Percentiles rank a stretch among this genome's conserved stretches.
Conservation (phyloP, 2,329 filamentous ascomycete species). For the Hyphodiscus sp. region DNA sequence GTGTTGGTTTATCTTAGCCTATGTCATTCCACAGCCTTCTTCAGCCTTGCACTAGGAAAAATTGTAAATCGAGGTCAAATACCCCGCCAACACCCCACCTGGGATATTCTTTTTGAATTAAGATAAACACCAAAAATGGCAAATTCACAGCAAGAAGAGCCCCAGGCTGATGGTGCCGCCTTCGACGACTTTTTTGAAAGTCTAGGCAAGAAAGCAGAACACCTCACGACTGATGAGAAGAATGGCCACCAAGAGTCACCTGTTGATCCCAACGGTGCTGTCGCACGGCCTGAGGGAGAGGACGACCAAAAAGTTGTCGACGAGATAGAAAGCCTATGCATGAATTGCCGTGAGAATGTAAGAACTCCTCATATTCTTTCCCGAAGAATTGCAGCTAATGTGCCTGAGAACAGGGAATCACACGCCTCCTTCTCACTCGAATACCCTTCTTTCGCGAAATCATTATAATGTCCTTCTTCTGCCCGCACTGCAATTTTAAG, state of each 20-base stretch:
- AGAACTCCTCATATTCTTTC: constrained; percentile 14
- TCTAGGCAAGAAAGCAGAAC: constrained; percentile 55
- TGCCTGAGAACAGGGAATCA: constrained; percentile 57
- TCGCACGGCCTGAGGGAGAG: constrained; percentile 18
- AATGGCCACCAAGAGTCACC: constrained; percentile 29
- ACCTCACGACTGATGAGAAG: constrained; percentile 35
- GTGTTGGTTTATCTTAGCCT: no score
- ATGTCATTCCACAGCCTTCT: not conserved
- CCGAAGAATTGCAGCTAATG: not conserved
- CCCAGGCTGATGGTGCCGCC: constrained; percentile 34
- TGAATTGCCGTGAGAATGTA: constrained; percentile 79
- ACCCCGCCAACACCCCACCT: constrained; percentile 21
- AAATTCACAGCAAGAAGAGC: constrained; percentile 33
- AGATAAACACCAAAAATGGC: constrained; percentile 35
- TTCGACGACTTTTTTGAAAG: constrained; percentile 54
- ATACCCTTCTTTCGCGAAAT: constrained; percentile 98
- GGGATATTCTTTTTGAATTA: not conserved
- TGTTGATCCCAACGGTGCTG: constrained; percentile 20
- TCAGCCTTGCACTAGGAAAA: not conserved
- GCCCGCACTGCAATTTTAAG: constrained; percentile 79
- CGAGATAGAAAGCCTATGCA: constrained; percentile 73
- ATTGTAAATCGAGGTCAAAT: not conserved
- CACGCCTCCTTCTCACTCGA: constrained; percentile 77
- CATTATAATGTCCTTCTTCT: constrained; percentile 94
- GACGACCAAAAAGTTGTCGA: constrained; percentile 54